phyloP scores from a whole-genome alignment of 768 basidiomycete species.

The Leccinum rimulosum region DNA sequence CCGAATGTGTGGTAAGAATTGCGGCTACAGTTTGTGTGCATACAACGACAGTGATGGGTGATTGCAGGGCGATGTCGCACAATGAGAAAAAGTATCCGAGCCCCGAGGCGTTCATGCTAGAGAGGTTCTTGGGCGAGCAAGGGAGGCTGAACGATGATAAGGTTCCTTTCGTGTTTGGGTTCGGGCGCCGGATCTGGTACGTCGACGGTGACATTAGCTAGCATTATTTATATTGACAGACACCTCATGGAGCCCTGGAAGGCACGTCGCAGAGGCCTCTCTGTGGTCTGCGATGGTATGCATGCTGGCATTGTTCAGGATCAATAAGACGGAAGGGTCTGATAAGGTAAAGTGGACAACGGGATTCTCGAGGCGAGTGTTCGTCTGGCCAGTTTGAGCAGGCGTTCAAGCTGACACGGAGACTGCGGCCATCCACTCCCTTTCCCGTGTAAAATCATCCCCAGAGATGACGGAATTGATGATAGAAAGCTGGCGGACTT shows the following conservation, averaged over 20 bases:
- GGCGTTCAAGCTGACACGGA: not conserved
- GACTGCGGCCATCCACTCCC: constrained; percentile 13
- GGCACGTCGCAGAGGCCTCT: constrained; percentile 20
- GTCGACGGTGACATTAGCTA: not conserved
- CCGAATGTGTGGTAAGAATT: not conserved
- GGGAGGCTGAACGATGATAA: not conserved
- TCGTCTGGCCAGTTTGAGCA: not conserved
- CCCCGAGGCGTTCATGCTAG: not conserved
- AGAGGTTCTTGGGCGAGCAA: not conserved
- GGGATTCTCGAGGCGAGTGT: constrained; percentile 12
- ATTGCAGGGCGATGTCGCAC: not conserved
- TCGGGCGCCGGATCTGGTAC: constrained; percentile 23
- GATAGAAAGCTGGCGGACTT: not conserved
- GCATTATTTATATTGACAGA: not conserved
- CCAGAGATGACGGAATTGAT: not conserved
- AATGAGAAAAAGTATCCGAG: not conserved
- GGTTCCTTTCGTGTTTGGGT: constrained; percentile 7
- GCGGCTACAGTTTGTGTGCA: not conserved
- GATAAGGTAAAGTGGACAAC: constrained; percentile 18
- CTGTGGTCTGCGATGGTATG: constrained; percentile 23
- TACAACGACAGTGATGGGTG: not conserved
- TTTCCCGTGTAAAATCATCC: not conserved
- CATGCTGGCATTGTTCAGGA: constrained; percentile 17
- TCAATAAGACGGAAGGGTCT: constrained; percentile 15
- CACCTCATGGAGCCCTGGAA: constrained; percentile 13